Evolutionary conservation across 1,284 basidiomycete genomes (phyloP).

Genomic region (Coriolopsis trogii): DNA sequence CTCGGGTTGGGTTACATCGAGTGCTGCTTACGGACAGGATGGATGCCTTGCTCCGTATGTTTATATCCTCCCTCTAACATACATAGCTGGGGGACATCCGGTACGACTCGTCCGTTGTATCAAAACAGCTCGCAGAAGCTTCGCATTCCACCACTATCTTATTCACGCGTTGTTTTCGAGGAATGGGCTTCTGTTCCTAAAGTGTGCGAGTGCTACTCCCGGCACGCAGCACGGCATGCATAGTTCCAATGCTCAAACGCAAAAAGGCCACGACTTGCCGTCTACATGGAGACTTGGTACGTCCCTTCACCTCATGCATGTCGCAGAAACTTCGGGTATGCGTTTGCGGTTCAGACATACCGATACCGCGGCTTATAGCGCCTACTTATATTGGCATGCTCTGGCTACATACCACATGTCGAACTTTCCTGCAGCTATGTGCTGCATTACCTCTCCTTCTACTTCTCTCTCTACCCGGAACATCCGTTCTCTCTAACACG

Average conservation of each 20-base stretch:
- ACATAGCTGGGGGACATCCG: slow-evolving; percentile 11
- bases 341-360: not conserved
- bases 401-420: too few species aligned
- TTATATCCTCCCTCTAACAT: slow-evolving; percentile 6
- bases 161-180: slow-evolving; percentile 15
- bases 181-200: not conserved
- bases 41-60: slow-evolving; percentile 11
- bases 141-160: slow-evolving; percentile 25
- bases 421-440: not conserved
- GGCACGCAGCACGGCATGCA: too few species aligned
- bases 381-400: too few species aligned
- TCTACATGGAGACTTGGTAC: slow-evolving; percentile 1
- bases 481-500: slow-evolving; percentile 2
- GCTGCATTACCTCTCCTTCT: not conserved
- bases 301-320: not conserved
- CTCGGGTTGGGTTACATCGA: slow-evolving; percentile 5
- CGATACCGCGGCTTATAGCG: not conserved
- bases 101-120: slow-evolving; percentile 27
- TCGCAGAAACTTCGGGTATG: slow-evolving; percentile 13
- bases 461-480: not conserved
- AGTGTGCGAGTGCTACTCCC: too few species aligned
- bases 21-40: slow-evolving; percentile 15
- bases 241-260: too few species aligned
- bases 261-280: too few species aligned
- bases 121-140: slow-evolving; percentile 23